These are phyloP conservation scores for Trichoderma oligosporum DNA, from an alignment of 2,329 filamentous ascomycete genomes.

Conservation along the genomic window DNA sequence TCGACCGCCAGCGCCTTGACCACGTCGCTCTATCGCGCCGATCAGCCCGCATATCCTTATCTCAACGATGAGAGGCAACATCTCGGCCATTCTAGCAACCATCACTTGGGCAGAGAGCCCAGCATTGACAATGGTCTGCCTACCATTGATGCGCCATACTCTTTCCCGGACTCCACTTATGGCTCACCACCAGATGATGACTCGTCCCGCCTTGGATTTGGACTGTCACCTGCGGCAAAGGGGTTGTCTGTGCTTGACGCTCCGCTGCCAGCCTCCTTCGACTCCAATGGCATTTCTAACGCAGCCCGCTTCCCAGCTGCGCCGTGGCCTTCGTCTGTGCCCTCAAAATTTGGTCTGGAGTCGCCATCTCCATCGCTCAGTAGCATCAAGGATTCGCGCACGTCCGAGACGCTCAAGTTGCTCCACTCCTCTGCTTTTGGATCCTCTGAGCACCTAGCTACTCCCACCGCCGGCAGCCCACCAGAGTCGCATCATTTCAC, in stretches of 20 bases:
- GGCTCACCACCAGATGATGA: constrained; percentile 78
- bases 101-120: constrained; percentile 45
- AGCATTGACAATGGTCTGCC: constrained; percentile 55
- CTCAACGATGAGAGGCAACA: constrained; percentile 36
- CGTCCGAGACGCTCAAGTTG: constrained; percentile 61
- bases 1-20: constrained; percentile 68
- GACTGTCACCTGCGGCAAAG: constrained; percentile 71
- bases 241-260: constrained; percentile 88
- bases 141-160: constrained; percentile 56
- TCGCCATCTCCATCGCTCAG: constrained; percentile 73
- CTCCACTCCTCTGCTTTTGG: constrained; percentile 66
- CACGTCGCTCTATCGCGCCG: constrained; percentile 45
- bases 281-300: constrained; percentile 91
- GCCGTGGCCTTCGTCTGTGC: constrained; percentile 87
- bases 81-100: constrained; percentile 26
- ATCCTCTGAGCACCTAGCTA: constrained; percentile 60
- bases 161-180: constrained; percentile 59
- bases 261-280: constrained; percentile 88
- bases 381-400: constrained; percentile 56
- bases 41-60: constrained; percentile 40
- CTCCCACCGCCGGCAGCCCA: constrained; percentile 45
- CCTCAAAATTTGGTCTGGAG: constrained; percentile 85
- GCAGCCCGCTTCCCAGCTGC: constrained; percentile 74
- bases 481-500: constrained; percentile 51
- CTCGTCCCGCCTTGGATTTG: constrained; percentile 58